These are phyloP conservation scores for Fraxinus greggii DNA, from an alignment of 305 asterid species.

Conservation along the genomic window DNA sequence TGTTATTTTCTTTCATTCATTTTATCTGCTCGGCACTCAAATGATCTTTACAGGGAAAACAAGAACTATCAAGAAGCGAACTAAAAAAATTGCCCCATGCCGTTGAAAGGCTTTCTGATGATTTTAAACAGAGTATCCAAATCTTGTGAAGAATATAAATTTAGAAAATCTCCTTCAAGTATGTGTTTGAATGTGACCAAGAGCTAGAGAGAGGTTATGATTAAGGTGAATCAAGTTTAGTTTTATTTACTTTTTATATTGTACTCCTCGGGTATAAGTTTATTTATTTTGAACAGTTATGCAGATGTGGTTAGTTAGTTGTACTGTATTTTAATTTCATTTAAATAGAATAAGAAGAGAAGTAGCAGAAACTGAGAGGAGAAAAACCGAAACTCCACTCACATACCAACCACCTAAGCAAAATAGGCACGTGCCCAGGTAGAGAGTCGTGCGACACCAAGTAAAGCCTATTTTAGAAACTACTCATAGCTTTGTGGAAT, in stretches of 20 bases:
- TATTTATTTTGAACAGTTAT: too few relatives aligned
- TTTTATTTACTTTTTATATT: too few relatives aligned
- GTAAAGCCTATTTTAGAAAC: background rate
- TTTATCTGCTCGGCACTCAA: background rate
- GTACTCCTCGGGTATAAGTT: background rate
- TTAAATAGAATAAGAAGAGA: background rate
- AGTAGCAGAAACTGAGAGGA: background rate
- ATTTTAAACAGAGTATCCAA: background rate
- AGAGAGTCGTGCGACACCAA: background rate
- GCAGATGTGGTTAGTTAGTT: background rate
- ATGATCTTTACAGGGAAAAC: background rate
- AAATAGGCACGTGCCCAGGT: background rate
- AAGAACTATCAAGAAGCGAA: background rate
- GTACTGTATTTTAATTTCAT: background rate
- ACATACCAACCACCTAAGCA: background rate
- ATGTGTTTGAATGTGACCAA: background rate
- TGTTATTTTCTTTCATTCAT: background rate
- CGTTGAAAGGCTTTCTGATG: background rate
- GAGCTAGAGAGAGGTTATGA: background rate
- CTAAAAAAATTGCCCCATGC: background rate
- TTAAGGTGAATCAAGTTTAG: background rate
- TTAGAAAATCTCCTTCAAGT: background rate
- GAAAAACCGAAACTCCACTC: background rate
- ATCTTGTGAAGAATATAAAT: background rate
- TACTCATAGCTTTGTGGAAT: conserved; percentile 33